A percentile compares a stretch with the other conserved stretches of the same genome.
Conservation (phyloP, 73 alveolate genomes). For the Durusdinium trenchii region DNA sequence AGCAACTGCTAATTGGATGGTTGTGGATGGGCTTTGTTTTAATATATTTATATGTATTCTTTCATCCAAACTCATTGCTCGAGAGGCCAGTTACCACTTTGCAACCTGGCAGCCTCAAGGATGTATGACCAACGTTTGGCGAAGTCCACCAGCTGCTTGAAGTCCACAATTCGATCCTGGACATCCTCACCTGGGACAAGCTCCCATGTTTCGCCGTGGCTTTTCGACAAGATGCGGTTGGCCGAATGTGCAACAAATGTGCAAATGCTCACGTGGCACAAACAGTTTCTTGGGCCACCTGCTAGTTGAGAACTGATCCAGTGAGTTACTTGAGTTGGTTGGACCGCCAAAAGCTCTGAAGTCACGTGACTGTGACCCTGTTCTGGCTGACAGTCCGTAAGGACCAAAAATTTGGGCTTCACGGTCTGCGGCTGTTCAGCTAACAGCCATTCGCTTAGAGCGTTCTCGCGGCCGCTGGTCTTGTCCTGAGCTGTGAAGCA, state of each 20-base stretch:
- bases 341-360: not conserved
- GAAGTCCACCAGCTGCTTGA: not conserved
- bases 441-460: constrained; percentile 69
- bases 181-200: too few species aligned
- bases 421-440: constrained; percentile 51
- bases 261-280: too few species aligned
- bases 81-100: too few species aligned
- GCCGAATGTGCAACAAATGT: too few species aligned
- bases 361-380: not conserved
- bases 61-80: not conserved
- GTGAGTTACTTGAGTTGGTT: not conserved
- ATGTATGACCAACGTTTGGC: constrained; percentile 53
- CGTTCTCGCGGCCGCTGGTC: constrained; percentile 27
- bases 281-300: not conserved
- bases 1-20: too few species aligned
- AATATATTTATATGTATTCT: not conserved
- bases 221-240: too few species aligned
- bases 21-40: too few species aligned
- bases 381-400: constrained; percentile 52
- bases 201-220: too few species aligned
- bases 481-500: constrained; percentile 26
- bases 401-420: constrained; percentile 53
- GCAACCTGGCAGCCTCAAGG: constrained; percentile 34
- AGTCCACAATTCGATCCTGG: not conserved
- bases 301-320: not conserved